Base-by-base conservation (phyloP, 345 rosid genomes). In the Pistacia vera region DNA sequence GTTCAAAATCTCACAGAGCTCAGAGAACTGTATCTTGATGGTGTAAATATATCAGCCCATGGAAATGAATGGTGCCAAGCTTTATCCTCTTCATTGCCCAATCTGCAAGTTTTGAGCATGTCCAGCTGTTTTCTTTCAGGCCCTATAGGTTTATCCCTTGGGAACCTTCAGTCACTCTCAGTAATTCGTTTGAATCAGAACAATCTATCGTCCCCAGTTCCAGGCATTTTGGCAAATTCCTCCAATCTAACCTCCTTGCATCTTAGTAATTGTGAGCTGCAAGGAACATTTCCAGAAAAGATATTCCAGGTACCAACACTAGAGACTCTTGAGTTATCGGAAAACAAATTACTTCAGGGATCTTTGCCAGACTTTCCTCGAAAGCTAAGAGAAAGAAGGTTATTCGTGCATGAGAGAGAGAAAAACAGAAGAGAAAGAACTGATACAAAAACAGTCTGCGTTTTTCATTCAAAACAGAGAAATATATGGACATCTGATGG, bases 1-100 rank as follows among this genome's bases (percentile, higher is more conserved):
- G 22, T 22, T 22, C 60, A 9, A 62, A 81, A 73, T 35, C 67
- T 87, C 4, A 20, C 0, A 0, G 73, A 22, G 72, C 66, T 87
- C 0, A 70, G 35, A 30, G 75, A 70, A 61, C 14, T 87, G 3
- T 10, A 41, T 56, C 86, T 84, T 46, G 85, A 84, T 5, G 83
- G 85, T 3, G 70, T 79, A 5, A 73, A 71, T 36, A 62, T 87
- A 18, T 81, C 90, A 0, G 66, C 79, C 0, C 14, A 7, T 0
- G 78, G 86, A 10, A 63, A 17, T 2, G 84, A 84, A 8, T 85
- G 73, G 90, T 79, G 88, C 33, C 69, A 63, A 1, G 81, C 82
- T 0, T 4, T 82, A 11, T 84, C 89, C 7, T 75, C 79, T 11
- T 75, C 75, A 0, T 25, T 80, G 44, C 70, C 16, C 0, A 72